These are phyloP conservation scores for Eucalyptus sideroxylon DNA, from an alignment of 345 rosid genomes.

Conservation along the genomic window DNA sequence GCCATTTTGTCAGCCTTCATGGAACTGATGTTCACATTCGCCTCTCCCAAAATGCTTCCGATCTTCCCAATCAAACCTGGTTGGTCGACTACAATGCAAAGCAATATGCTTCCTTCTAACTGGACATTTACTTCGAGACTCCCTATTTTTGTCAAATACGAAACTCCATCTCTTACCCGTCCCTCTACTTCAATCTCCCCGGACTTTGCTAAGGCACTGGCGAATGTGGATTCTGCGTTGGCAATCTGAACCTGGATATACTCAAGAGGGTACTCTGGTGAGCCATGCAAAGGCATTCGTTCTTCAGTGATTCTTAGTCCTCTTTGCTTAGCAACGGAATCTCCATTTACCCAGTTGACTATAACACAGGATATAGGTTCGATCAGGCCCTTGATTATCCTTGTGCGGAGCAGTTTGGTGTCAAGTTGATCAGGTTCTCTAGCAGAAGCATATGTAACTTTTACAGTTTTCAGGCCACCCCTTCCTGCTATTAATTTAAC, in stretches of 20 bases:
- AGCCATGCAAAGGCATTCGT: conserved; percentile 39
- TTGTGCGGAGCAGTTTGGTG: conserved; percentile 76
- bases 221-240: conserved; percentile 60
- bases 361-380: conserved; percentile 69
- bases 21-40: conserved; percentile 70
- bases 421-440: conserved; percentile 75
- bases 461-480: conserved; percentile 68
- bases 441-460: conserved; percentile 66
- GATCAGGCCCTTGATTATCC: conserved; percentile 68
- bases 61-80: conserved; percentile 80
- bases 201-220: conserved; percentile 63
- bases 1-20: conserved; percentile 79
- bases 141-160: conserved; percentile 67
- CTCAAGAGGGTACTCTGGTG: conserved; percentile 63
- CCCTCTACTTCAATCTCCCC: conserved; percentile 70
- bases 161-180: conserved; percentile 59
- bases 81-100: conserved; percentile 71
- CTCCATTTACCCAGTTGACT: conserved; percentile 71
- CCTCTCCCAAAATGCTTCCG: conserved; percentile 61
- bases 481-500: conserved; percentile 81
- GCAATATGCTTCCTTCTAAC: conserved; percentile 67
- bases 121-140: conserved; percentile 67
- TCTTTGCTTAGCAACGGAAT: conserved; percentile 70
- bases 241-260: conserved; percentile 62
- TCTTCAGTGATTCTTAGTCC: conserved; percentile 67